Evolutionary conservation across 2,329 filamentous ascomycete species (phyloP).

Genomic region (Didymella segeticola): DNA sequence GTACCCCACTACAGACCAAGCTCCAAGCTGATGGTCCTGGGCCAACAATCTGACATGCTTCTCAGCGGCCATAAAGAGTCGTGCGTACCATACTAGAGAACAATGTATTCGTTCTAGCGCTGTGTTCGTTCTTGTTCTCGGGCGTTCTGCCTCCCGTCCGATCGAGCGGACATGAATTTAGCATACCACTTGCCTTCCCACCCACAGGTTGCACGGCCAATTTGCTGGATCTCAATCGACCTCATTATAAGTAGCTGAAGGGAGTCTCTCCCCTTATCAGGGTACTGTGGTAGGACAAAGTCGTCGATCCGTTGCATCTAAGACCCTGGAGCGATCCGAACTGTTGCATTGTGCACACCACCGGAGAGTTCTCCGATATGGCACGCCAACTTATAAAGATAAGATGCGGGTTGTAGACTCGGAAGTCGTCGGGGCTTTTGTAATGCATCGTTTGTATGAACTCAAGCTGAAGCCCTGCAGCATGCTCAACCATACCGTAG

Average conservation of each 20-base stretch:
- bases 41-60: background rate
- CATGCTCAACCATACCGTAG: background rate
- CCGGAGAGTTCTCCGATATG: background rate
- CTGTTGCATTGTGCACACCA: background rate
- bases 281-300: background rate
- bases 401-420: background rate
- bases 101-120: background rate
- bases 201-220: no score
- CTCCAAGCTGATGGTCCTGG: background rate
- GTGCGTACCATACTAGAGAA: background rate
- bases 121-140: background rate
- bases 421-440: background rate
- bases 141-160: no score
- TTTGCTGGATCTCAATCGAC: no score
- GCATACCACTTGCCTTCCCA: background rate
- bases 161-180: background rate
- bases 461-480: background rate
- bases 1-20: background rate
- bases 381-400: background rate
- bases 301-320: constrained; percentile 1
- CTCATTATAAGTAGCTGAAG: background rate
- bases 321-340: background rate
- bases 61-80: background rate
- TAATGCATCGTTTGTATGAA: background rate
- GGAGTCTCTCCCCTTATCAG: background rate